Conservation (phyloP, 1,139 yeast genomes). For the Protomyces gravidus region DNA sequence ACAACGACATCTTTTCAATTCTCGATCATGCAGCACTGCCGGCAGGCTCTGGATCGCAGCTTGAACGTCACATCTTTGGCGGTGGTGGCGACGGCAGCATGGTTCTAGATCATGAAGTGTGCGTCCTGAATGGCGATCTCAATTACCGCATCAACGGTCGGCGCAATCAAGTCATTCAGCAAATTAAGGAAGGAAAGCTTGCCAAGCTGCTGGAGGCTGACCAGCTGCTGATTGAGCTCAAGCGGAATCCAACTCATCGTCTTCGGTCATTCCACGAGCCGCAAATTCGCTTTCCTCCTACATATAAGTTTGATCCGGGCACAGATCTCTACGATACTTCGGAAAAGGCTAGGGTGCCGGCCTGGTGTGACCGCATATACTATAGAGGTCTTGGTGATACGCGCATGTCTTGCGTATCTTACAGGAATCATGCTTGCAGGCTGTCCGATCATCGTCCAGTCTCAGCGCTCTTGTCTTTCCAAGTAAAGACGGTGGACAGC, state of each 20-base stretch:
- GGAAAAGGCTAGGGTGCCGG: constrained; percentile 88
- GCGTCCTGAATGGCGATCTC: constrained; percentile 92
- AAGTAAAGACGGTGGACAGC: constrained; percentile 32
- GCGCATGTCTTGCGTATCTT: constrained; percentile 35
- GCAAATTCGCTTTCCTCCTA: constrained; percentile 67
- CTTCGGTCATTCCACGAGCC: constrained; percentile 73
- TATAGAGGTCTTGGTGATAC: constrained; percentile 49
- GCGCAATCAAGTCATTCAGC: constrained; percentile 62
- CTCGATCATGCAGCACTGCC: constrained; percentile 51
- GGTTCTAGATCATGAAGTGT: constrained; percentile 69
- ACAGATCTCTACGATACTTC: constrained; percentile 72
- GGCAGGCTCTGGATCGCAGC: constrained; percentile 45
- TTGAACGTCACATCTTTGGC: constrained; percentile 45
- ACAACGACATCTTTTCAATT: constrained; percentile 71
- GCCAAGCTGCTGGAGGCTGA: constrained; percentile 62
- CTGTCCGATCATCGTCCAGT: constrained; percentile 93
- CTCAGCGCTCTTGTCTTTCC: constrained; percentile 64
- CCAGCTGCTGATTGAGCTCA: constrained; percentile 70
- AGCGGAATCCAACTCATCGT: constrained; percentile 56
- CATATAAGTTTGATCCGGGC: constrained; percentile 88
- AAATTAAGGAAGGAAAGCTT: constrained; percentile 52
- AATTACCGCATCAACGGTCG: constrained; percentile 73
- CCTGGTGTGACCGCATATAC: constrained; percentile 92
- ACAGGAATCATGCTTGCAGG: constrained; percentile 44
- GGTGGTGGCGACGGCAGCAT: constrained; percentile 50